These are phyloP conservation scores for Ophiocordyceps camponoti-leonardi DNA, from an alignment of 2,329 filamentous ascomycete genomes.

Conservation along the genomic window DNA sequence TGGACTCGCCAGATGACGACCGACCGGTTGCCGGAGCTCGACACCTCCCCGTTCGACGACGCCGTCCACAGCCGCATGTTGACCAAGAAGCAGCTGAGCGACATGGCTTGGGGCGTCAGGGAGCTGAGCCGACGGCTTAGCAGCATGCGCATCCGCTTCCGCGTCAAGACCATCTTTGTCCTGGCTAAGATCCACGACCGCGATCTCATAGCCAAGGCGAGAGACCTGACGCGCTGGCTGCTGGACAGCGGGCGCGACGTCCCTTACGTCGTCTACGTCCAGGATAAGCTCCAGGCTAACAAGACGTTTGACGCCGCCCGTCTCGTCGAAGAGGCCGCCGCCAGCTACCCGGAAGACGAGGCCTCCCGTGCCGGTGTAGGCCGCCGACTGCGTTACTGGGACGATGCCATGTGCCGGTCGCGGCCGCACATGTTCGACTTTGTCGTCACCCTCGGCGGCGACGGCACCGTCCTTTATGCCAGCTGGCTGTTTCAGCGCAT, in stretches of 20 bases:
- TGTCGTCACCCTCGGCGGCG: constrained; percentile 77
- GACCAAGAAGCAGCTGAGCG: constrained; percentile 85
- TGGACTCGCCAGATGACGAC: constrained; percentile 33
- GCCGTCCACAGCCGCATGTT: constrained; percentile 52
- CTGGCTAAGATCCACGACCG: constrained; percentile 86
- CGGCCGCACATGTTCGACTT: constrained; percentile 87
- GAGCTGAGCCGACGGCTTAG: constrained; percentile 77
- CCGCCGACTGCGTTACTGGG: constrained; percentile 64
- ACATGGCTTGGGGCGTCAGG: constrained; percentile 93
- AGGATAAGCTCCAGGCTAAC: constrained; percentile 56
- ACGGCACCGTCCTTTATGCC: constrained; percentile 92
- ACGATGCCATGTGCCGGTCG: constrained; percentile 56
- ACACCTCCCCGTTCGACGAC: constrained; percentile 16
- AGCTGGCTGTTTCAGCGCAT: constrained; percentile 95
- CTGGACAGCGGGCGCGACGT: constrained; percentile 50
- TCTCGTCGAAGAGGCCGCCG: constrained; percentile 43
- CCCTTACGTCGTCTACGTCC: constrained; percentile 65
- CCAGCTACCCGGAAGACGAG: constrained; percentile 20
- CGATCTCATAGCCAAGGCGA: constrained; percentile 58
- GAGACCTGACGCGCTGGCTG: constrained; percentile 67
- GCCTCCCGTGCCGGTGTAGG: constrained; percentile 18
- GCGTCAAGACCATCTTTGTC: constrained; percentile 69
- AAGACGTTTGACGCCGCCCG: constrained; percentile 57
- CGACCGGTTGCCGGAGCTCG: constrained; percentile 19
- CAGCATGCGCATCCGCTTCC: constrained; percentile 66